Percentiles rank a stretch among this genome's conserved stretches.
Conservation (phyloP, 768 basidiomycete genomes). For the Chalciporus piperatus region DNA sequence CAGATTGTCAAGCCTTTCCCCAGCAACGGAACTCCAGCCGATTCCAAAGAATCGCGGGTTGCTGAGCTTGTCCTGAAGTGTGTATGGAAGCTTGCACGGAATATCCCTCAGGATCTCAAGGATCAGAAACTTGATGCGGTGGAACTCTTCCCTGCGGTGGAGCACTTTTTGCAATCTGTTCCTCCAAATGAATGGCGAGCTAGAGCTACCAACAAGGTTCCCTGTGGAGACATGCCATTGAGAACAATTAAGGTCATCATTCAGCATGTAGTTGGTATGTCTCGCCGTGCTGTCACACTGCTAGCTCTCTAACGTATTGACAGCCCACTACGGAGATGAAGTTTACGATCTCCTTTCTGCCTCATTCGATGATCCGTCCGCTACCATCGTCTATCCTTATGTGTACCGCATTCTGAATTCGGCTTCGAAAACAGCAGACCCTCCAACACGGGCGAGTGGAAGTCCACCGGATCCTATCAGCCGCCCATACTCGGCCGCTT, state of each 20-base stretch:
- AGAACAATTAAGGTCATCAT: conserved; percentile 98
- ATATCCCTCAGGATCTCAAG: conserved; percentile 87
- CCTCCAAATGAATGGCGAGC: conserved; percentile 97
- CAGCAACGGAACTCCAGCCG: conserved; percentile 60
- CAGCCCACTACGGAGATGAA: conserved; percentile 82
- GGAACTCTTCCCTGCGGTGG: conserved; percentile 87
- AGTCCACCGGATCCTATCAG: conserved; percentile 37
- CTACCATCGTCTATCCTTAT: conserved; percentile 95
- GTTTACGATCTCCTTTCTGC: conserved; percentile 88
- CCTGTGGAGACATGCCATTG: conserved; percentile 96
- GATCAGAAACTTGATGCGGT: conserved; percentile 80
- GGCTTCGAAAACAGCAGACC: conserved; percentile 42
- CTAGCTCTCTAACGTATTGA: conserved; percentile 14
- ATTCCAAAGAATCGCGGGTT: conserved; percentile 83
- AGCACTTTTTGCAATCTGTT: conserved; percentile 89
- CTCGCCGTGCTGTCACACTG: not conserved
- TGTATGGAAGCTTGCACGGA: conserved; percentile 95
- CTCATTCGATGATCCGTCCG: conserved; percentile 94
- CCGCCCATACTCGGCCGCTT: conserved; percentile 54
- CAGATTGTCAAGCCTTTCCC: conserved; percentile 86
- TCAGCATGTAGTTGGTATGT: conserved; percentile 93
- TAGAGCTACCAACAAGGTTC: conserved; percentile 84
- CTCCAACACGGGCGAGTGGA: conserved; percentile 20
- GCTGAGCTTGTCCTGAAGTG: conserved; percentile 94
- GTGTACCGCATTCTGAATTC: conserved; percentile 90